Evolutionary conservation across 2,329 filamentous ascomycete genomes (phyloP).

Genomic region (Cytospora piceicola): DNA sequence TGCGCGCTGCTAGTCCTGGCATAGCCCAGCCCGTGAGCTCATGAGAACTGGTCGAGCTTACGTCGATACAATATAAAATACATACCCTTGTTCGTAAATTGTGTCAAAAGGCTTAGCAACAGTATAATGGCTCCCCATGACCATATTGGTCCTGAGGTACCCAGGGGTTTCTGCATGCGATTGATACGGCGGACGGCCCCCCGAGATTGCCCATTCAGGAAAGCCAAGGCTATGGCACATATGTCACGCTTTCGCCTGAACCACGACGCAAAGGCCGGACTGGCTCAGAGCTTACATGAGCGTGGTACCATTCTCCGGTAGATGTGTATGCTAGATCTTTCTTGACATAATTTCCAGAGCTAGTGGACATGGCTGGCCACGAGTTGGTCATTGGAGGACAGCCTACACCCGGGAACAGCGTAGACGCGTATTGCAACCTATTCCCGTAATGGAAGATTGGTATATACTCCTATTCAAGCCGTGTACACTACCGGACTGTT

Average conservation of each 20-base stretch:
- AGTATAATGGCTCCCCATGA: neutral
- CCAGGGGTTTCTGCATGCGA: slow-evolving; percentile 19
- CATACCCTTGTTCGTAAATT: neutral
- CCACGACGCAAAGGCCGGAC: neutral
- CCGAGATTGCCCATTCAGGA: slow-evolving; percentile 25
- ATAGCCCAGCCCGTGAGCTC: neutral
- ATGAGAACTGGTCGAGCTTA: neutral
- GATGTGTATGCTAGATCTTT: neutral
- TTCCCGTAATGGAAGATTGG: neutral
- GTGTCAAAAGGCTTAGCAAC: neutral
- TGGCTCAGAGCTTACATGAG: neutral
- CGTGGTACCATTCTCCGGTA: neutral
- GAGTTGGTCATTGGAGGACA: neutral
- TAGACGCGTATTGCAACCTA: neutral
- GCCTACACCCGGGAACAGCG: neutral
- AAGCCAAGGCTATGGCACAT: neutral
- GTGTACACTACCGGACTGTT: neutral
- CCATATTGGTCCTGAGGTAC: neutral
- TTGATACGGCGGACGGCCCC: slow-evolving; percentile 10
- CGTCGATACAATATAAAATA: neutral
- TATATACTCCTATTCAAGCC: neutral
- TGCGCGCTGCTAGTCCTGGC: neutral
- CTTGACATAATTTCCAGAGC: neutral
- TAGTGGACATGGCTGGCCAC: neutral
- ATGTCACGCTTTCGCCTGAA: neutral